Base-by-base conservation (phyloP, 495 filamentous ascomycete genomes). In the Hyaloscypha variabilis region DNA sequence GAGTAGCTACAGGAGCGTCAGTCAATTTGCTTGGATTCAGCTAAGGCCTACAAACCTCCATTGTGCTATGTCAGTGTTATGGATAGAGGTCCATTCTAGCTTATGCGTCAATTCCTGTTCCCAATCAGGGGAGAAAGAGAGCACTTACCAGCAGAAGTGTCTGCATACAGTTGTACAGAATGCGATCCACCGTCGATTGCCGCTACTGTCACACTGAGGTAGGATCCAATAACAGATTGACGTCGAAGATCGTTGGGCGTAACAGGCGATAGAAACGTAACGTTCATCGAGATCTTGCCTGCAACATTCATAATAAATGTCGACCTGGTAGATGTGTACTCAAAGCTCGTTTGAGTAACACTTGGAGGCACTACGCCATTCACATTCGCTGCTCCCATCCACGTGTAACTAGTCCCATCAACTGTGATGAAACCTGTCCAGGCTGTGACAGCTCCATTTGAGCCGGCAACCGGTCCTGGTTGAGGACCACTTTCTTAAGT, bases 161-260 rank as follows among this genome's bases (percentile, higher is more conserved):
- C 94, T 70, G 94, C 82, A 70, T 97, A 97, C 23, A 97, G 77
- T 71, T 91, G 85, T 21, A 97, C 85, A 46, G 88, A 79, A 63
- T 91, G 87, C 36, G 77, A 77, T 21, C 81, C 86, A 34, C 86
- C 81, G 67, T 84, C 82, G 0, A 77, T 56, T 6, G 79, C 79
- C 39, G 54, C 71, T 14, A 91, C 90, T 63, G 88, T 81, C 26
- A 94, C 82, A 19, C 86, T 85, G 26, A 97, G 72, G 74, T 98
- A 98, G n/a, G 90, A 90, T 26, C 92, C 93, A 36, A 93, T 91
- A 52, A 96, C 85, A 31, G 91, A 91, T 77, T 98, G 94, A 52
- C 93, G 86, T 65, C 88, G 81, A 66, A 93, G 88, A 67, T 95
- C 96, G 11, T 89, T 88, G 1, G 93, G 90, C 14, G 91, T 97